phyloP scores from a whole-genome alignment of 306 rosid species.

The Citrullus colocynthis region DNA sequence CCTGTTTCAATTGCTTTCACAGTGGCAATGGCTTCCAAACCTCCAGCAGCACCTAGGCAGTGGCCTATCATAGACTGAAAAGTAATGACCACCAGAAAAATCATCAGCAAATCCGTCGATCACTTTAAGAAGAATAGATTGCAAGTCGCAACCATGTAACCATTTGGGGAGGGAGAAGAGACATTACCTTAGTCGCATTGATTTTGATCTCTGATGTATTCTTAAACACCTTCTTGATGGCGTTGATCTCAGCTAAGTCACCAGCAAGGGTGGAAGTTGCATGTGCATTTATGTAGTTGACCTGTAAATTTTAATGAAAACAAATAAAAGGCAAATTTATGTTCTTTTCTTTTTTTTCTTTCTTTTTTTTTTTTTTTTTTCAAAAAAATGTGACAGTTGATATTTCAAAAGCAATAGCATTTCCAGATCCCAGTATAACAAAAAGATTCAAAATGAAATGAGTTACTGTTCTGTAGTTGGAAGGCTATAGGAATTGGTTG shows the following conservation, averaged over 20 bases:
- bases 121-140: not conserved
- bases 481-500: not conserved
- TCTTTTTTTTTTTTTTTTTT: too few relatives aligned
- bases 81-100: slow-evolving; percentile 16
- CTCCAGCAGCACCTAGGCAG: slow-evolving; percentile 98
- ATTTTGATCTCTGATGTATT: slow-evolving; percentile 74
- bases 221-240: slow-evolving; percentile 91
- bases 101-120: not conserved
- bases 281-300: slow-evolving; percentile 95
- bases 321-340: not conserved
- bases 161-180: slow-evolving; percentile 4
- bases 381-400: not conserved
- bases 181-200: slow-evolving; percentile 89
- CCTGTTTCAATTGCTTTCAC: slow-evolving; percentile 89
- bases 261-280: slow-evolving; percentile 98
- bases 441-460: not conserved
- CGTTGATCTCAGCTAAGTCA: slow-evolving; percentile 92
- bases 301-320: slow-evolving; percentile 27
- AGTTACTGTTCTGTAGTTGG: not conserved
- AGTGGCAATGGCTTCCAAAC: slow-evolving; percentile 98
- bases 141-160: not conserved
- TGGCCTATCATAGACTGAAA: slow-evolving; percentile 96
- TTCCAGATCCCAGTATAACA: not conserved
- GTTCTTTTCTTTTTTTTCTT: not conserved
- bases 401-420: not conserved